phyloP scores from a whole-genome alignment of 768 basidiomycete species.

The Suillus plorans region DNA sequence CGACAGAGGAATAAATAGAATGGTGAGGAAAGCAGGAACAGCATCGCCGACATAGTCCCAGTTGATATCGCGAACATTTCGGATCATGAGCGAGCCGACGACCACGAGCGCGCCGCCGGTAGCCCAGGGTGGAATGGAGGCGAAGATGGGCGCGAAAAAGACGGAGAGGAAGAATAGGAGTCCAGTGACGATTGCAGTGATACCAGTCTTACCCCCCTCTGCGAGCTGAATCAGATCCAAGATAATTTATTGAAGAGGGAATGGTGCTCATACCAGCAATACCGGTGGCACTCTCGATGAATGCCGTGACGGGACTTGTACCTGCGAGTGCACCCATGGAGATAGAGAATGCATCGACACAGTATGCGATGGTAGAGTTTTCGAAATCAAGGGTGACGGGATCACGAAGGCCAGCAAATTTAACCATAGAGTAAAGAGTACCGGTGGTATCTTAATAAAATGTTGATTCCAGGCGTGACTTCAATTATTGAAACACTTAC shows the following conservation, averaged over 20 bases:
- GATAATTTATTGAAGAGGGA: not conserved
- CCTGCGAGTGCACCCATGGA: constrained; percentile 81
- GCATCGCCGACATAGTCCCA: constrained; percentile 88
- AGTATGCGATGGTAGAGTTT: constrained; percentile 78
- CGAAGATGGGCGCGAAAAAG: constrained; percentile 89
- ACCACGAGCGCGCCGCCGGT: constrained; percentile 85
- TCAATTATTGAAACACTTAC: constrained; percentile 32
- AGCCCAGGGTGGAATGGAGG: constrained; percentile 84
- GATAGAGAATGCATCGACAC: constrained; percentile 79
- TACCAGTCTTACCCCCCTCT: constrained; percentile 88
- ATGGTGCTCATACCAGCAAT: constrained; percentile 52
- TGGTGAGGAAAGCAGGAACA: constrained; percentile 82
- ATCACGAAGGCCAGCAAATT: constrained; percentile 85
- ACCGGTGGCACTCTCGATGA: constrained; percentile 81
- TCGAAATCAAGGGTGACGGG: constrained; percentile 86
- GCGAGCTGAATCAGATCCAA: constrained; percentile 17
- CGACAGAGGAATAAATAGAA: constrained; percentile 76
- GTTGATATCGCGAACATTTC: constrained; percentile 84
- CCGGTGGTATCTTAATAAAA: constrained; percentile 45
- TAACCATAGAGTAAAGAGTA: constrained; percentile 89
- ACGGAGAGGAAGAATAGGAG: constrained; percentile 79
- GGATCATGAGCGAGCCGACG: constrained; percentile 87
- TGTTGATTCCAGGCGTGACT: constrained; percentile 12
- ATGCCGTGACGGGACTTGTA: constrained; percentile 79
- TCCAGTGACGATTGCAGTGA: constrained; percentile 73